These are phyloP conservation scores for Tulasnella sp. DNA, from an alignment of 768 basidiomycete species.

Conservation along the genomic window DNA sequence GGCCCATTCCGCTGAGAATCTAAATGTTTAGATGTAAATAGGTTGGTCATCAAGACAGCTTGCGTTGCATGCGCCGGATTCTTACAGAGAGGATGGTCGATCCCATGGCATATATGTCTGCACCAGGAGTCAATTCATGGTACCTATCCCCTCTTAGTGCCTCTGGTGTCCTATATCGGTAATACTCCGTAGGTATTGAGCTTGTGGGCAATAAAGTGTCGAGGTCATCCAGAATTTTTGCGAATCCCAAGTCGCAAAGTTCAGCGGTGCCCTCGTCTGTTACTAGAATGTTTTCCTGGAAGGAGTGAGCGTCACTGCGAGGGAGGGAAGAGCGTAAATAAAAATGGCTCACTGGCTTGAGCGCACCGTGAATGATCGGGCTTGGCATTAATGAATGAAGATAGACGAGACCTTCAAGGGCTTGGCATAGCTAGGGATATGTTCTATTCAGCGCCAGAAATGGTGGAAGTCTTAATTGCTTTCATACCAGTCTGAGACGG, in stretches of 20 bases:
- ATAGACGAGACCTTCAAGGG: slow-evolving; percentile 9
- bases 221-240: background rate
- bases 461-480: background rate
- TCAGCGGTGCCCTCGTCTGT: slow-evolving; percentile 8
- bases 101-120: slow-evolving; percentile 6
- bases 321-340: background rate
- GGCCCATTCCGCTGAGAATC: background rate
- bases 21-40: background rate
- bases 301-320: too few relatives aligned
- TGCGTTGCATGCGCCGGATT: background rate
- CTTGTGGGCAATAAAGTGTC: background rate
- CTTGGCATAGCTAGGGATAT: background rate
- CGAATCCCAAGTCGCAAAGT: slow-evolving; percentile 23
- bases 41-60: background rate
- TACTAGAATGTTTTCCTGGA: slow-evolving; percentile 23
- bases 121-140: background rate
- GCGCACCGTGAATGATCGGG: background rate
- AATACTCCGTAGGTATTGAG: background rate
- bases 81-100: background rate
- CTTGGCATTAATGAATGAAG: background rate
- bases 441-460: background rate
- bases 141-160: background rate
- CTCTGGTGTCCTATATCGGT: slow-evolving; percentile 5
- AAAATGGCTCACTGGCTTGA: background rate
- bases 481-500: background rate